Percentiles rank a stretch among this genome's conserved stretches.
Conservation (phyloP, 371 early-diverging fungal species). For the Mortierella sp. region DNA sequence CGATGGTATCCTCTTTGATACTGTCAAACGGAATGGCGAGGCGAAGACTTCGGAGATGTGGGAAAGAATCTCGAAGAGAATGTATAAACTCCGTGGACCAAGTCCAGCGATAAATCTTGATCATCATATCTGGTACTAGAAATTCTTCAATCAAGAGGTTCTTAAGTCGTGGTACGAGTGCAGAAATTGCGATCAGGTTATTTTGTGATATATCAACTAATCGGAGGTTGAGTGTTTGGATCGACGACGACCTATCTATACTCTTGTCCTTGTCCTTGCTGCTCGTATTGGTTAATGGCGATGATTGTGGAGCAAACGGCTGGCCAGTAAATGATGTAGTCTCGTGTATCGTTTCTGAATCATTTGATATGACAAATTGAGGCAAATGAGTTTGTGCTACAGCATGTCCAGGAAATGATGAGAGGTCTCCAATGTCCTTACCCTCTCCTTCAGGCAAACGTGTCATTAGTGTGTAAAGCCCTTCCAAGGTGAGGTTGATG, state of each 20-base stretch:
- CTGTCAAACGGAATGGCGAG: conserved; percentile 41
- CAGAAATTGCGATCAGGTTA: conserved; percentile 26
- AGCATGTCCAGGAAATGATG: background rate
- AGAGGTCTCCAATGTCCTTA: background rate
- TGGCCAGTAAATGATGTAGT: background rate
- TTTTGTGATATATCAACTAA: conserved; percentile 51
- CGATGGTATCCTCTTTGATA: conserved; percentile 44
- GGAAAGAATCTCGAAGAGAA: conserved; percentile 22
- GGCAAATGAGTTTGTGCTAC: background rate
- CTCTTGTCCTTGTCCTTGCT: conserved; percentile 13
- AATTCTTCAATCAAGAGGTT: conserved; percentile 44
- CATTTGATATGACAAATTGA: background rate
- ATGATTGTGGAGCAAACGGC: background rate
- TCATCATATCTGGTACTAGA: conserved; percentile 49
- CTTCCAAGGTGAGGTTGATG: conserved; percentile 37
- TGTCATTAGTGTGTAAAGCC: conserved; percentile 28
- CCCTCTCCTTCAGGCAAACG: conserved; percentile 8
- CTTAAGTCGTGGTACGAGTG: conserved; percentile 23
- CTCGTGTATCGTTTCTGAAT: background rate
- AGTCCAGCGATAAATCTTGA: conserved; percentile 51
- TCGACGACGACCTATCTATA: conserved; percentile 11
- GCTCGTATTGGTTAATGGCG: background rate
- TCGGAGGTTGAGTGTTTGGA: conserved; percentile 41
- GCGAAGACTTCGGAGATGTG: conserved; percentile 30
- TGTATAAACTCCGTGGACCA: conserved; percentile 41